Evolutionary conservation across 768 basidiomycete genomes (phyloP).

Genomic region (Trichaptum fuscoviolaceum): DNA sequence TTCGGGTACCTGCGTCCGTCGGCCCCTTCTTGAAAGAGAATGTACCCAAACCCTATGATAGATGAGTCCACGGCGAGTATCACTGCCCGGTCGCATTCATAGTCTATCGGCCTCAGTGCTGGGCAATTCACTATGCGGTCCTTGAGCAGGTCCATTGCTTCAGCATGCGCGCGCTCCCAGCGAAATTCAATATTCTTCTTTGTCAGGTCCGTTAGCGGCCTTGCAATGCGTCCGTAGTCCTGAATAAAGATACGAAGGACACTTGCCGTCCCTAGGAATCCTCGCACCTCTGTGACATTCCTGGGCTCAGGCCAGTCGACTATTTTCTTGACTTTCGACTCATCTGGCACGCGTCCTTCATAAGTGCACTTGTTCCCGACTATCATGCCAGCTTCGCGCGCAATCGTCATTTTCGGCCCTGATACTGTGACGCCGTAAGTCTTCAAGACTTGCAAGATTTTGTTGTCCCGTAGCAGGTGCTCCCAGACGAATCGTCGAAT

Average conservation of each 20-base stretch:
- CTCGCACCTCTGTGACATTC: constrained; percentile 19
- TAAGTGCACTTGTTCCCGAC: constrained; percentile 35
- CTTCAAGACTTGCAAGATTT: constrained; percentile 31
- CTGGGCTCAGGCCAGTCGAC: constrained; percentile 18
- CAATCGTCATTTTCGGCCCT: constrained; percentile 28
- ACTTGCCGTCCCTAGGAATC: constrained; percentile 20
- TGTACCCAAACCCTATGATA: constrained; percentile 19
- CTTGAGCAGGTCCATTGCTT: constrained; percentile 17
- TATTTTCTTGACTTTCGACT: constrained; percentile 20
- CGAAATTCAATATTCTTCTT: constrained; percentile 18
- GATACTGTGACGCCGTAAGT: constrained; percentile 33
- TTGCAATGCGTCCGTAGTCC: constrained; percentile 17
- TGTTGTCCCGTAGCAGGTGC: constrained; percentile 30
- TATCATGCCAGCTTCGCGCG: constrained; percentile 22
- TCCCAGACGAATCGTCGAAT: constrained; percentile 37
- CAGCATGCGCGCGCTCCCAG: constrained; percentile 13
- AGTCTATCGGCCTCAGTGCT: constrained; percentile 19
- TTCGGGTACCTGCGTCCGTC: constrained; percentile 20
- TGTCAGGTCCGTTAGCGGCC: constrained; percentile 16
- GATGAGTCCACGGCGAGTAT: constrained; percentile 24
- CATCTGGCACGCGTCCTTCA: constrained; percentile 27
- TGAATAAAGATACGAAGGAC: constrained; percentile 18
- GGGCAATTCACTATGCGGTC: constrained; percentile 11
- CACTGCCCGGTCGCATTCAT: constrained; percentile 12
- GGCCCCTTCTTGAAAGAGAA: constrained; percentile 21